Evolutionary conservation across 768 basidiomycete genomes (phyloP).

Genomic region (Hortiboletus flavorubellus): DNA sequence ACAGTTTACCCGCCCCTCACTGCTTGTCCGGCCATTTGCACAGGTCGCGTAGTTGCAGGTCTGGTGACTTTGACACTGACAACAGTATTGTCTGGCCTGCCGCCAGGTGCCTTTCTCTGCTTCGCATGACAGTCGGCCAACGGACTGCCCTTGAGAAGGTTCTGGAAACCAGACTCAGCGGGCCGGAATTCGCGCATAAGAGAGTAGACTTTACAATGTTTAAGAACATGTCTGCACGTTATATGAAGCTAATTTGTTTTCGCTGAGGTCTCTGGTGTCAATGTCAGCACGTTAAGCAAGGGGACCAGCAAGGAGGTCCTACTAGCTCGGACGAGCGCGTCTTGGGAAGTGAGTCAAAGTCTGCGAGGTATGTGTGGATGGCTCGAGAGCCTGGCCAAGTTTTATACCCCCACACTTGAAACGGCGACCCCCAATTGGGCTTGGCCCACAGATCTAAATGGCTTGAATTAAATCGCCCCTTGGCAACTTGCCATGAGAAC

Average conservation of each 20-base stretch:
- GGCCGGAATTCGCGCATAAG: background rate
- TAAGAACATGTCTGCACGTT: background rate
- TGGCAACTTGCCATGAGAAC: background rate
- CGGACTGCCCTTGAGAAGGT: background rate
- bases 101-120: background rate
- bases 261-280: background rate
- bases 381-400: background rate
- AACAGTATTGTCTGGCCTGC: constrained; percentile 1
- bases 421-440: background rate
- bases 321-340: background rate
- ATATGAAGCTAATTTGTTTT: background rate
- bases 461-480: background rate
- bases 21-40: background rate
- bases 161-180: constrained; percentile 9
- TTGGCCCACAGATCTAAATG: background rate
- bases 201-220: background rate
- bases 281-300: background rate
- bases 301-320: background rate
- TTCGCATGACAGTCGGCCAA: background rate
- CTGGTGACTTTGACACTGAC: constrained; percentile 1
- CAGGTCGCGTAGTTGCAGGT: constrained; percentile 2
- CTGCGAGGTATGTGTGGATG: background rate
- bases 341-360: background rate
- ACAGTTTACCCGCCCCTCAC: background rate
- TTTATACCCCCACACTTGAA: constrained; percentile 8